These are phyloP conservation scores for Euptelea pleiosperma DNA, from an alignment of 164 flowering plant genomes.

Conservation along the genomic window DNA sequence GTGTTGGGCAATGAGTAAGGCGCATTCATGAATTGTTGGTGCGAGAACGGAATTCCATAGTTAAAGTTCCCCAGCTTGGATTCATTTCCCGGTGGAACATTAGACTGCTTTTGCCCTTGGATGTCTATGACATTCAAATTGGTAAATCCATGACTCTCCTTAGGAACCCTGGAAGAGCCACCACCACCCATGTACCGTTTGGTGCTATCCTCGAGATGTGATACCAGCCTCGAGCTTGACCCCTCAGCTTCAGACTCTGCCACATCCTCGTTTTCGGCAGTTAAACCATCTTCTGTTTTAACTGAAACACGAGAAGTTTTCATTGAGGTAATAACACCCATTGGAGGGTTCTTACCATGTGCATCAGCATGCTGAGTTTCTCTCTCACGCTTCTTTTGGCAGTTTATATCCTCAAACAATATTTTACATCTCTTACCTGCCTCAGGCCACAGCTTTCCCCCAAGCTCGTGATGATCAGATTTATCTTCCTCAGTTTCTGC, in stretches of 20 bases:
- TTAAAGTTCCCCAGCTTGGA: constrained; percentile 32
- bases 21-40: constrained; percentile 34
- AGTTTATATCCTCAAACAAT: constrained; percentile 46
- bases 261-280: constrained; percentile 89
- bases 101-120: constrained; percentile 43
- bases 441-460: constrained; percentile 27
- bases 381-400: constrained; percentile 57
- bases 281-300: constrained; percentile 72
- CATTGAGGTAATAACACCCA: background rate
- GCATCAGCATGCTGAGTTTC: constrained; percentile 41
- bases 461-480: constrained; percentile 16
- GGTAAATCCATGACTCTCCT: constrained; percentile 37
- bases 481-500: constrained; percentile 44
- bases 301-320: constrained; percentile 60
- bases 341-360: constrained; percentile 31
- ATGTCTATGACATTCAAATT: constrained; percentile 32
- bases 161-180: constrained; percentile 37
- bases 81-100: constrained; percentile 38
- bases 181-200: constrained; percentile 35
- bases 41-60: constrained; percentile 39
- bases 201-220: constrained; percentile 44
- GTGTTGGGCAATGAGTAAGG: constrained; percentile 41
- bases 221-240: constrained; percentile 50
- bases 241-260: constrained; percentile 85
- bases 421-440: constrained; percentile 52